phyloP scores from a whole-genome alignment of 208 protist genomes.

The Acanthamoeba sp. region DNA sequence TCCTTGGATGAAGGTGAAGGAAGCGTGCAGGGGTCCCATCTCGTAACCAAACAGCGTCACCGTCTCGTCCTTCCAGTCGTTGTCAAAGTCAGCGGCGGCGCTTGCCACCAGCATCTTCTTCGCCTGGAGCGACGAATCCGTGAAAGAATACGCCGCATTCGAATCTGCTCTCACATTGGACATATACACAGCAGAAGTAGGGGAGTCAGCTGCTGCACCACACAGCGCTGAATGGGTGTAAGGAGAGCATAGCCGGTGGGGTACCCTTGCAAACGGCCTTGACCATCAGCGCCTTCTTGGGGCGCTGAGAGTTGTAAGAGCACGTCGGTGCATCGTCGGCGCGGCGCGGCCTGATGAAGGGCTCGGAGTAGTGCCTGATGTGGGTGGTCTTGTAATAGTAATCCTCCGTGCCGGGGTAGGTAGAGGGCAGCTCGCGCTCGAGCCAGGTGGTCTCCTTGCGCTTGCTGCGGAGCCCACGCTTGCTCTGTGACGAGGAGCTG shows the following conservation, averaged over 20 bases:
- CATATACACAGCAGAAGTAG: background rate
- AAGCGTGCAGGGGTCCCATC: background rate
- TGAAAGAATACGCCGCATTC: background rate
- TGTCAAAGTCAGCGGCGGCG: background rate
- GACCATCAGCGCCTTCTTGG: constrained; percentile 47
- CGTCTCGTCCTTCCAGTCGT: constrained; percentile 39
- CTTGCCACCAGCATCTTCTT: background rate
- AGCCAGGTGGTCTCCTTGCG: background rate
- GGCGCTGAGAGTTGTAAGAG: background rate
- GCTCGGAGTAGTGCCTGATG: background rate
- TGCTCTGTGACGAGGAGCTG: background rate
- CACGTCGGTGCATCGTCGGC: background rate
- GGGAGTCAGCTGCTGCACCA: too few relatives aligned
- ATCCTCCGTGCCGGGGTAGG: constrained; percentile 18
- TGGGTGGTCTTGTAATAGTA: constrained; percentile 32
- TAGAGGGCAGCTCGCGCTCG: background rate
- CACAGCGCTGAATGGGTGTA: too few relatives aligned
- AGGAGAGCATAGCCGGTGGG: background rate
- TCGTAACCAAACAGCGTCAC: background rate
- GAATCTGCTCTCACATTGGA: background rate
- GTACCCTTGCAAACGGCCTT: constrained; percentile 1
- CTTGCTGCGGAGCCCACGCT: background rate
- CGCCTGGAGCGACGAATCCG: background rate
- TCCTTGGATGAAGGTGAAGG: constrained; percentile 11
- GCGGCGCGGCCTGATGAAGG: constrained; percentile 7